Percentiles rank a stretch among this genome's conserved stretches.
These are phyloP conservation scores for Saturnispora sanitii DNA, from an alignment of 805 yeast genomes.

Conservation along the genomic window DNA sequence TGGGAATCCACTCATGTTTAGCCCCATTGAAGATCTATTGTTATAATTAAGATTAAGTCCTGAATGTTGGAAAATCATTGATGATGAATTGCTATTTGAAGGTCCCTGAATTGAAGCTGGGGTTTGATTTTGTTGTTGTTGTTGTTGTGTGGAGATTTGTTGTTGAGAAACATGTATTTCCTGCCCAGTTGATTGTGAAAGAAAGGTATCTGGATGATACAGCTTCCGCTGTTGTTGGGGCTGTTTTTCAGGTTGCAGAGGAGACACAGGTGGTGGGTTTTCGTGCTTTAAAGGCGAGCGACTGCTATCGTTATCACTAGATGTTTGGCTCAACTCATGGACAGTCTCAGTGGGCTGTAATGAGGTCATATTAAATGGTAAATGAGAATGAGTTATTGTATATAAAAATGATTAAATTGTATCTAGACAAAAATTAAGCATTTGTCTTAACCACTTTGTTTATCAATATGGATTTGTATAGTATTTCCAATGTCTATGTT, in stretches of 20 bases:
- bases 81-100: constrained; percentile 8
- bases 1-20: not conserved
- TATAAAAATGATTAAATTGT: too few species aligned
- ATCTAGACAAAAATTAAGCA: too few species aligned
- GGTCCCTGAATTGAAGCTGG: too few species aligned
- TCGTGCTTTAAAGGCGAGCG: too few species aligned
- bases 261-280: not conserved
- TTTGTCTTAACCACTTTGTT: not conserved
- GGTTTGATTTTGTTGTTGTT: too few species aligned
- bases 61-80: constrained; percentile 21
- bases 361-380: not conserved
- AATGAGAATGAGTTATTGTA: too few species aligned
- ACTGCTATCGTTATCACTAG: not conserved
- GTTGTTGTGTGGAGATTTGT: too few species aligned
- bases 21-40: constrained; percentile 1
- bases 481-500: constrained; percentile 36
- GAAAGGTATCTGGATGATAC: constrained; percentile 14
- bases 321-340: not conserved
- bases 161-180: constrained; percentile 23
- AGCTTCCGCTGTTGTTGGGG: constrained; percentile 2
- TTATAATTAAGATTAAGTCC: constrained; percentile 14
- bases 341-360: constrained; percentile 2
- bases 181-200: constrained; percentile 46
- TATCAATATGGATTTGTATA: constrained; percentile 35
- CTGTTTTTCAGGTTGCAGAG: not conserved